Evolutionary conservation across 495 filamentous ascomycete species (phyloP).

Genomic region (Pyrenopolyporus hunteri): DNA sequence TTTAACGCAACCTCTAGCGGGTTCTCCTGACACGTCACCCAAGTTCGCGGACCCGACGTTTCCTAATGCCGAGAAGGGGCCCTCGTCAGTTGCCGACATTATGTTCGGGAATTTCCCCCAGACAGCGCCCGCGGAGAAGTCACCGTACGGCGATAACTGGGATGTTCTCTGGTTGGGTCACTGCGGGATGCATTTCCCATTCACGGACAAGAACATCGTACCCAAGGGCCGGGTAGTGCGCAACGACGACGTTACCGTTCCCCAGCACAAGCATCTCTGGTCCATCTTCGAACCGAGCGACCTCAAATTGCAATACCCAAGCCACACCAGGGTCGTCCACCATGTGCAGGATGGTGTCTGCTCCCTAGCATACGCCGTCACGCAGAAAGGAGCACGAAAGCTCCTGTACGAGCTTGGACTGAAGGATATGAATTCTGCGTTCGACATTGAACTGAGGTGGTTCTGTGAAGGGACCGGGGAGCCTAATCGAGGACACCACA

Average conservation of each 20-base stretch:
- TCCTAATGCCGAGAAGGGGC: conserved; percentile 7
- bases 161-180: conserved; percentile 64
- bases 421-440: conserved; percentile 30
- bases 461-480: conserved; percentile 41
- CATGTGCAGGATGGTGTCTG: conserved; percentile 45
- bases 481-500: conserved; percentile 28
- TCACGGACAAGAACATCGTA: conserved; percentile 14
- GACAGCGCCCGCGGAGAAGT: conserved; percentile 39
- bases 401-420: conserved; percentile 42
- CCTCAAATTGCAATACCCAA: conserved; percentile 33
- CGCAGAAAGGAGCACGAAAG: conserved; percentile 35
- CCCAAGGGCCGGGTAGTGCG: conserved; percentile 38
- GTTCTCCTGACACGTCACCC: conserved; percentile 1
- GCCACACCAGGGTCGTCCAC: conserved; percentile 45
- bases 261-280: conserved; percentile 42
- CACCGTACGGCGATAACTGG: conserved; percentile 66
- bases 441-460: conserved; percentile 40
- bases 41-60: conserved; percentile 36
- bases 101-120: conserved; percentile 37
- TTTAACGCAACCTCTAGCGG: conserved; percentile 36
- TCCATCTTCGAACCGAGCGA: conserved; percentile 35
- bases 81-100: conserved; percentile 19
- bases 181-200: conserved; percentile 49
- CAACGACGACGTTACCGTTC: conserved; percentile 38
- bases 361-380: conserved; percentile 44